These are phyloP conservation scores for Hypoxylon sp. DNA, from an alignment of 2,329 filamentous ascomycete genomes.

Conservation along the genomic window DNA sequence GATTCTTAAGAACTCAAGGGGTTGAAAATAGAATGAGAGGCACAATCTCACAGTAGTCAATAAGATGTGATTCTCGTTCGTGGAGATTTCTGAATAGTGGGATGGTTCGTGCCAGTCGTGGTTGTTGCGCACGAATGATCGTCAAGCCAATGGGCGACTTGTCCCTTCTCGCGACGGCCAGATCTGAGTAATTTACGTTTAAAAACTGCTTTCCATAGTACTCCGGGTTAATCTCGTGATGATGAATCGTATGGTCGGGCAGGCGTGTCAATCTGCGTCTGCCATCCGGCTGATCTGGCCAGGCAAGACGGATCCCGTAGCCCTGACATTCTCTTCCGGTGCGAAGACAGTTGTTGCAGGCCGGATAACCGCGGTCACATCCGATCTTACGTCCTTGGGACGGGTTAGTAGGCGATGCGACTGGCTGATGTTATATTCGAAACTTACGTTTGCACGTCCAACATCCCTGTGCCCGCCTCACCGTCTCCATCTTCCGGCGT, in stretches of 20 bases:
- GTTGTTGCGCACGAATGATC: slow-evolving; percentile 39
- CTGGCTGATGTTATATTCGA: slow-evolving; percentile 35
- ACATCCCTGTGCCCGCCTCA: slow-evolving; percentile 49
- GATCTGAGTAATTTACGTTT: slow-evolving; percentile 51
- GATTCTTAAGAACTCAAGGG: not conserved
- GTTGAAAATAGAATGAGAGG: not conserved
- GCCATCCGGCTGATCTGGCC: slow-evolving; percentile 58
- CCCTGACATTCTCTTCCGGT: slow-evolving; percentile 54
- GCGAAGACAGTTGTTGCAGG: slow-evolving; percentile 55
- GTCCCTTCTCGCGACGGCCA: slow-evolving; percentile 46
- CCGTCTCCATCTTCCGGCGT: slow-evolving; percentile 42
- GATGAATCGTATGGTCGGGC: slow-evolving; percentile 46
- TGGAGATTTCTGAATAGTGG: slow-evolving; percentile 43
- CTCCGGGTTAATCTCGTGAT: slow-evolving; percentile 39
- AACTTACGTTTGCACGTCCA: slow-evolving; percentile 56
- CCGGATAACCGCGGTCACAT: slow-evolving; percentile 54
- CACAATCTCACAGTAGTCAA: slow-evolving; percentile 44
- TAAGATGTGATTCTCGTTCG: slow-evolving; percentile 44
- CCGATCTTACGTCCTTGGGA: slow-evolving; percentile 56
- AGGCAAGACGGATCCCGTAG: slow-evolving; percentile 56
- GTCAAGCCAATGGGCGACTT: slow-evolving; percentile 41
- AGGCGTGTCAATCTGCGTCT: slow-evolving; percentile 47
- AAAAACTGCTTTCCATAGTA: slow-evolving; percentile 51
- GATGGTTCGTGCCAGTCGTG: slow-evolving; percentile 42
- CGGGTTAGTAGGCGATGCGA: slow-evolving; percentile 26